These are phyloP conservation scores for Wickerhamomyces silvicola DNA, from an alignment of 805 yeast species.

Conservation along the genomic window DNA sequence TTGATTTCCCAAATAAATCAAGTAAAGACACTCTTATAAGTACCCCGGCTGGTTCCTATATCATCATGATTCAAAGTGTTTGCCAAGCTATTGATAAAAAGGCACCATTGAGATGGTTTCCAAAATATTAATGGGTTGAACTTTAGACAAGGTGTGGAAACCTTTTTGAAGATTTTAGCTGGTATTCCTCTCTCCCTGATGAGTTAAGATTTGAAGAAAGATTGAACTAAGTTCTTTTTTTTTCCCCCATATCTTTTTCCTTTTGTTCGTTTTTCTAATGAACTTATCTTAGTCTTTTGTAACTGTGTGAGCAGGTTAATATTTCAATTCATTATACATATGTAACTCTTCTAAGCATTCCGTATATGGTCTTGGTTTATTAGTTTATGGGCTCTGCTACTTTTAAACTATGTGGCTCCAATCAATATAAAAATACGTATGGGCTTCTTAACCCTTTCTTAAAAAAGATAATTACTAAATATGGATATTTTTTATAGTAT, in stretches of 20 bases:
- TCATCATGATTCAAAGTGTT: no score
- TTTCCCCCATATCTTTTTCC: neutral
- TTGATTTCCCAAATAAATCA: no score
- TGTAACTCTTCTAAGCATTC: no score
- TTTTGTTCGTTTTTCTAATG: neutral
- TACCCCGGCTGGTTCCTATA: no score
- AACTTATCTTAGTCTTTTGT: neutral
- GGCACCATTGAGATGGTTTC: slow-evolving; percentile 89
- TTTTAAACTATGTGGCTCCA: no score
- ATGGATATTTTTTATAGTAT: no score
- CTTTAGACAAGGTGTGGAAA: slow-evolving; percentile 89
- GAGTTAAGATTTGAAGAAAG: slow-evolving; percentile 95
- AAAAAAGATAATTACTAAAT: no score
- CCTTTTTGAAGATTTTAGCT: slow-evolving; percentile 79
- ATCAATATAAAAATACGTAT: no score
- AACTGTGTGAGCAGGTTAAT: no score
- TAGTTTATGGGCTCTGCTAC: no score
- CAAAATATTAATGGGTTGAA: slow-evolving; percentile 89
- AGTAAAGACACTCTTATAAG: slow-evolving; percentile 76
- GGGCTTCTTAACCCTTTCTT: no score
- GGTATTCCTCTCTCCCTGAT: slow-evolving; percentile 85
- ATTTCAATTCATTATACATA: neutral
- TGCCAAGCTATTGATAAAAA: slow-evolving; percentile 93
- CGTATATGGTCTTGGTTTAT: no score
- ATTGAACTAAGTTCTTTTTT: slow-evolving; percentile 24